Evolutionary conservation across 192 early-diverging fungal genomes (phyloP), one percentile per base, ranked within the genome.

Genomic region (Coemansia sp.): DNA sequence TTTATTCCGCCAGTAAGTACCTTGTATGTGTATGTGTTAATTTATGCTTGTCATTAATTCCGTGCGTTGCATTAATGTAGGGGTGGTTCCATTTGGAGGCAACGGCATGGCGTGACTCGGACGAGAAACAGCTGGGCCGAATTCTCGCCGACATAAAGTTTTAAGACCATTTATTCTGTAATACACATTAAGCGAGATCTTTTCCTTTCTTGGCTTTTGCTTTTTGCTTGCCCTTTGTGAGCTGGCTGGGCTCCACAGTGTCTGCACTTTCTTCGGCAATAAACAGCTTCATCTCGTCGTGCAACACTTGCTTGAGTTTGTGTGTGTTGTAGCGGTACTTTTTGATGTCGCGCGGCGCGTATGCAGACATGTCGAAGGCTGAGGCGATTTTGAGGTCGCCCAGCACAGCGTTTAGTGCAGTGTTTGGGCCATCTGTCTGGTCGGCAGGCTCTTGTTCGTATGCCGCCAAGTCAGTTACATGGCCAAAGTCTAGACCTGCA

Each of bases 81-180:
- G 78, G 78, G 5, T 81, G 73, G 73, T 81, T 73, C 73, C 69
- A 75, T 32, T 64, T 81, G 12, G 79, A 81, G 25, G 79, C 73
- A 17, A 65, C 59, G 6, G 79, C 73, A 0, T 76, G 73, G 73
- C 61, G 79, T 21, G 65, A 75, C 48, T 66, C 66, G 22, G 79
- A 81, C 52, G 56, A 75, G 19, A 81, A 75, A 58, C 73, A 76
- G 50, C 62, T 81, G 11, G 79, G 79, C 17, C 72, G 65, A 21
- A 81, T 81, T 37, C 48, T 69, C 15, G 79, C 79, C 11, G 67
- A 81, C 32, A 63, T 81, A 9, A 63, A 68, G 10, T 81, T 45
- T 5, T 14, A 14, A 5, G 17, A 32, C 32, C 7, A 32, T 32
- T 32, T 32, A 32, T 32, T 32, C 32, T 32, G 32, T 32, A 32